Base-by-base conservation (phyloP, 805 yeast species). In the Candida sithepensis region DNA sequence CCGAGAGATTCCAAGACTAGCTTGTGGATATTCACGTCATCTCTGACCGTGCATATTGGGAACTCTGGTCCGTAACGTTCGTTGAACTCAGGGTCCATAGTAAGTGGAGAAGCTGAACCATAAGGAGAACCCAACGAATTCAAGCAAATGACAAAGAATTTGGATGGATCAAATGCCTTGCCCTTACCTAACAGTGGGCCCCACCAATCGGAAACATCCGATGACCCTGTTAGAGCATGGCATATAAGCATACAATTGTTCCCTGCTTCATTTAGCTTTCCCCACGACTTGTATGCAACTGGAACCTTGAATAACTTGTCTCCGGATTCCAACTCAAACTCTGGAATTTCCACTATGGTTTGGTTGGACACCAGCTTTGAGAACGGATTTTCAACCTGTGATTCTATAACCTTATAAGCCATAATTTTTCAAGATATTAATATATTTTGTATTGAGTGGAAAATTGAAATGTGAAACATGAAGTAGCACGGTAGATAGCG, bases 181-280 rank as follows among this genome's bases (percentile, higher is more conserved):
- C 81, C 86, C 3, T 81, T 78, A 0, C 98, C 99, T 24, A 94
- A 69, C 21, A 94, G 67, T 0, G 98, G 97, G 0, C 98, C 97
- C 99, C 99, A 94, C 99, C 99, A 94, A 60, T 94, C 99, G 36
- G 85, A 77, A 16, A 92, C 96, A 64, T 94, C 98, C 0, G 96
- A 79, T 0, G 97, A 89, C 0, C 99, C 99, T 0, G 98, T 90
- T 46, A 94, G 72, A 0, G 99, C 98, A 71, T 94, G 99, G 58
- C 96, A 87, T 13, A 94, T 87, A n/a, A 94, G 81, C 73, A 94
- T 71, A 49, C 84, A 90, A 63, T 94, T 94, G 55, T 82, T 83
- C 8, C 77, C 81, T 2, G 66, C 70, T 7, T 72, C 78, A 61
- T 90, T 90, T 41, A 94, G 74, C 46, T 78, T 74, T 2, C 99